Evolutionary conservation across 371 early-diverging fungal species (phyloP).

Genomic region (Mortierella sp.): DNA sequence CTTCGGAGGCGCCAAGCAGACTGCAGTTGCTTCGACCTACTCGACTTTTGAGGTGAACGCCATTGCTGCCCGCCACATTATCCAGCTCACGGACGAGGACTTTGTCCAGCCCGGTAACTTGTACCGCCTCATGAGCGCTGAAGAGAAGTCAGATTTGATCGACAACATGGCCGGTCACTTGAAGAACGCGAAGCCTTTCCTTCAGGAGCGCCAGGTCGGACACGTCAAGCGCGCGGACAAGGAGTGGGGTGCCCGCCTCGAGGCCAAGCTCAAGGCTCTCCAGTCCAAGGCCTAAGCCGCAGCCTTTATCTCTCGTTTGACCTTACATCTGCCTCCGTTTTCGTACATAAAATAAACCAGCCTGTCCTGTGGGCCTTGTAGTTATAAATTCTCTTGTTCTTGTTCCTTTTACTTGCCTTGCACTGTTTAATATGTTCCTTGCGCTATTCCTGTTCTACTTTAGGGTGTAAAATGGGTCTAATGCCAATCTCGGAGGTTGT

Average conservation of each 20-base stretch:
- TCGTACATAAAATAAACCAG: slow-evolving; percentile 5
- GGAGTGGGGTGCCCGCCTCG: slow-evolving; percentile 79
- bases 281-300: slow-evolving; percentile 52
- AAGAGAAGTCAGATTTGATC: slow-evolving; percentile 76
- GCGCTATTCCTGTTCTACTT: neutral
- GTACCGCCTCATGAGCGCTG: slow-evolving; percentile 72
- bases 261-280: slow-evolving; percentile 58
- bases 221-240: slow-evolving; percentile 82
- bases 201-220: slow-evolving; percentile 79
- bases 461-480: no score
- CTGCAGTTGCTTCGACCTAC: slow-evolving; percentile 31
- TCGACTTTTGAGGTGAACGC: slow-evolving; percentile 43
- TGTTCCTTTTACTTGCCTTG: no score
- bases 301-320: neutral
- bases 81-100: slow-evolving; percentile 68
- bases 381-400: no score
- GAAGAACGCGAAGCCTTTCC: slow-evolving; percentile 76
- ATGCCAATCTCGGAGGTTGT: no score
- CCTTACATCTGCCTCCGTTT: neutral
- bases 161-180: slow-evolving; percentile 79
- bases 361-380: no score
- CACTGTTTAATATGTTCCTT: no score
- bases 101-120: slow-evolving; percentile 80
- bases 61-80: slow-evolving; percentile 51
- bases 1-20: slow-evolving; percentile 52